Evolutionary conservation across 2,329 filamentous ascomycete genomes (phyloP).

Genomic region (Diplodia sapinea): DNA sequence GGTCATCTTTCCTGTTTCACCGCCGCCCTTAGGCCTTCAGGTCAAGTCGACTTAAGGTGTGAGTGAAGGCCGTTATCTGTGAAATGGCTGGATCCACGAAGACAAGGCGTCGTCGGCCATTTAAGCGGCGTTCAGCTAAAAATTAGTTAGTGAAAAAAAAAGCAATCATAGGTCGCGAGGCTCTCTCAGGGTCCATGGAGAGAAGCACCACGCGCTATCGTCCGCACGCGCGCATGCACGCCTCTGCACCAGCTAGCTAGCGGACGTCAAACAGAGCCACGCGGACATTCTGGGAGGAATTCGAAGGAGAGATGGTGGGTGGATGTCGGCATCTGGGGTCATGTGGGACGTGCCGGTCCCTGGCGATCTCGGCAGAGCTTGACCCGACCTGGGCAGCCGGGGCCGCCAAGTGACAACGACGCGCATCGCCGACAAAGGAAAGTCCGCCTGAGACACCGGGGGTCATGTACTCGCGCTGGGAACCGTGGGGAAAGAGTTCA

Average conservation of each 20-base stretch:
- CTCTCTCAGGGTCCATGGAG: background rate
- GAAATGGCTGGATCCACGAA: too few relatives aligned
- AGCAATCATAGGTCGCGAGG: background rate
- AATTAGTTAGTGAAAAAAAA: background rate
- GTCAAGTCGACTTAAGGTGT: too few relatives aligned
- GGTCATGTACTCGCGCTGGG: background rate
- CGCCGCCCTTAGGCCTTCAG: too few relatives aligned
- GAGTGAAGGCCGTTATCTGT: too few relatives aligned
- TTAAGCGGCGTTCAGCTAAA: background rate
- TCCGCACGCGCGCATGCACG: background rate
- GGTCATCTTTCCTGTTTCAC: too few relatives aligned
- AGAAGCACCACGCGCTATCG: background rate
- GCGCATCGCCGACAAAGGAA: background rate
- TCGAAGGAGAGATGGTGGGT: background rate
- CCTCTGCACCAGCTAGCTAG: background rate
- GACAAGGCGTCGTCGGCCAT: background rate
- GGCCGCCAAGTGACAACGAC: background rate
- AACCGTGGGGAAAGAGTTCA: conserved; percentile 4
- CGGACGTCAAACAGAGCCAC: background rate
- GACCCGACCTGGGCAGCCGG: background rate
- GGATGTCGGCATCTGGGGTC: background rate
- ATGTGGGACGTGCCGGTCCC: conserved; percentile 14
- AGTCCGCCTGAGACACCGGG: background rate
- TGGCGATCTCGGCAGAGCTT: conserved; percentile 28
- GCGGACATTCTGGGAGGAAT: conserved; percentile 4